Percentiles rank a stretch among this genome's conserved stretches.
These are phyloP conservation scores for Colletotrichum endophyticum DNA, from an alignment of 2,329 filamentous ascomycete genomes.

Conservation along the genomic window DNA sequence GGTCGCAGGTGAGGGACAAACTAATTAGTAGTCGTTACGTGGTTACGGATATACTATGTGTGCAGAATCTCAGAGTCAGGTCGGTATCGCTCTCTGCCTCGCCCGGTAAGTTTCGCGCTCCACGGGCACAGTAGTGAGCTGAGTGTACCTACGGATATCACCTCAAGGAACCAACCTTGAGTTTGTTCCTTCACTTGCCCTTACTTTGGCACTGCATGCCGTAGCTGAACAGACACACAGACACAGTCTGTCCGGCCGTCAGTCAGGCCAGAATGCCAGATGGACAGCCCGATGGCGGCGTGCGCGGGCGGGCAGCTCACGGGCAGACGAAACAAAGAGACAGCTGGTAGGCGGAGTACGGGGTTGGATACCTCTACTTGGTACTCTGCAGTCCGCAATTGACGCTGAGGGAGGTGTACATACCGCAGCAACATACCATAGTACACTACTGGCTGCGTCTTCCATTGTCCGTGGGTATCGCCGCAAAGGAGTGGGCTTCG, in stretches of 20 bases:
- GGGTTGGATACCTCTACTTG: background rate
- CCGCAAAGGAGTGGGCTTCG: background rate
- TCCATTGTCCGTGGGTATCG: background rate
- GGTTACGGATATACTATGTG: slow-evolving; percentile 1
- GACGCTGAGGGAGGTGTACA: background rate
- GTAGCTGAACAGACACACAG: slow-evolving; percentile 1
- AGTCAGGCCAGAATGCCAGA: background rate
- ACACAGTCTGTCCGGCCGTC: background rate
- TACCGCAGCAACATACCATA: background rate
- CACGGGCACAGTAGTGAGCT: background rate
- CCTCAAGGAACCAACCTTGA: background rate
- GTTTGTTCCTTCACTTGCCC: background rate
- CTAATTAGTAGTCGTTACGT: background rate
- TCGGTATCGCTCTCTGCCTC: background rate
- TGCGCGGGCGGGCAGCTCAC: background rate
- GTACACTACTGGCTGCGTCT: background rate
- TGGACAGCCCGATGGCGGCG: background rate
- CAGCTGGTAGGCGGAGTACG: background rate
- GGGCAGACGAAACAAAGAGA: background rate
- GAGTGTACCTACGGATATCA: background rate
- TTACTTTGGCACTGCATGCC: background rate
- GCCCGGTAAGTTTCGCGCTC: background rate
- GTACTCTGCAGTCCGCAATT: background rate
- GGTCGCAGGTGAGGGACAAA: background rate
- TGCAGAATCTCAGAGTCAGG: background rate